Base-by-base conservation (phyloP, 306 rosid genomes). In the Fagus crenata region DNA sequence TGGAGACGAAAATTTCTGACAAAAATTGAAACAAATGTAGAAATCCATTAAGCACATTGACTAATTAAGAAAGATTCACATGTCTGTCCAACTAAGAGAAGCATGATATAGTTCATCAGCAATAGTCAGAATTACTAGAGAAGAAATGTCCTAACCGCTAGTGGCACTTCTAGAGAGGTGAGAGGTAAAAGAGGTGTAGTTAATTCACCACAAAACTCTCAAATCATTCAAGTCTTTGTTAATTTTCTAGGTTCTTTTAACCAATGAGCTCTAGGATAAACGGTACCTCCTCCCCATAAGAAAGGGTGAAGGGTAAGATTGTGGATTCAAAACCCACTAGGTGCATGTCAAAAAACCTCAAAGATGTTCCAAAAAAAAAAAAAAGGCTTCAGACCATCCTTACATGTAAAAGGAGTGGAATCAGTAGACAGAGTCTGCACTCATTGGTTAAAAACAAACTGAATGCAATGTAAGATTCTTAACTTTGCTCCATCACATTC, bases 1-100 rank as follows among this genome's bases (percentile, higher is more conserved):
- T 78, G 69, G 77, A 71, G 42, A 67, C 37, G 60, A 60, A 55
- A 73, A 72, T 49, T 68, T 12, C 15, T 78, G 6, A 49, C 53
- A 78, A 65, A 35, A 12, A 13, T 63, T 2, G 5, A 14, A 63
- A 35, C 8, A 39, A 65, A 5, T 17, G 49, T 65, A n/a, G 71
- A 65, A 17, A 39, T 8, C 49, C 17, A 39, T 3, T 8, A 39
- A 17, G 1, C 49, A 28, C 37, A 7, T 22, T 8, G 22, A 58
- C 49, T 22, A 22, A 22, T 22, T 13, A 37, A 37, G 71, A 65
- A 6, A 65, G 71, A 65, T 17, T 39, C 49, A 65, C 17, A 15
- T 14, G 46, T 3, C 46, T 39, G 22, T 65, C 46, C 71, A 65
- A 39, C 49, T 39, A n/a, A 6, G 70, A 15, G 13, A 65, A 17